phyloP scores from a whole-genome alignment of 371 early-diverging fungal genomes.

The Apophysomyces trapeziformis region DNA sequence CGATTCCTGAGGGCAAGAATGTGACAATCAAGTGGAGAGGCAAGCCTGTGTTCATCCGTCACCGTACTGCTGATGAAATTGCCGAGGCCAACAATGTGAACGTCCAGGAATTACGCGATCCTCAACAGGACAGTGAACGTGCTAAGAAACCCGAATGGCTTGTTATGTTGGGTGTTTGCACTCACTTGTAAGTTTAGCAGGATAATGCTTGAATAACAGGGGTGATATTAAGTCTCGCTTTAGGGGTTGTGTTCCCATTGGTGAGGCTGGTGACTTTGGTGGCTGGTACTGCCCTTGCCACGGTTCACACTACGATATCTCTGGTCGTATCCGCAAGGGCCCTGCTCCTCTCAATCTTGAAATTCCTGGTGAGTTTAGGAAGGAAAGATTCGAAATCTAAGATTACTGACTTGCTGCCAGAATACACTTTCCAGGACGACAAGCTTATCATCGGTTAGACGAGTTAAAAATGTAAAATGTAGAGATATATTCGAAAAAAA shows the following conservation, averaged over 20 bases:
- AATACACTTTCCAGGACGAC: slow-evolving; percentile 52
- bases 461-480: slow-evolving; percentile 10
- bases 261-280: slow-evolving; percentile 97
- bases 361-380: slow-evolving; percentile 72
- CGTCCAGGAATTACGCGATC: slow-evolving; percentile 85
- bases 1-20: slow-evolving; percentile 97
- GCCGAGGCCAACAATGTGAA: slow-evolving; percentile 88
- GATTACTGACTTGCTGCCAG: slow-evolving; percentile 23
- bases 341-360: slow-evolving; percentile 98
- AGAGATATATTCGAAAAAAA: slow-evolving; percentile 8
- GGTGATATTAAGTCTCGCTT: slow-evolving; percentile 1
- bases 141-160: slow-evolving; percentile 95
- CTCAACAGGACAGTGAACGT: slow-evolving; percentile 91
- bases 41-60: slow-evolving; percentile 98
- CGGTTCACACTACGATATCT: slow-evolving; percentile 96
- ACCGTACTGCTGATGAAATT: slow-evolving; percentile 95
- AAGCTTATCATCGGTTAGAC: slow-evolving; percentile 59
- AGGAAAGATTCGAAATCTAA: neutral
- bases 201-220: neutral
- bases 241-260: slow-evolving; percentile 97
- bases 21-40: slow-evolving; percentile 98
- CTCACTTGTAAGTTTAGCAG: slow-evolving; percentile 76
- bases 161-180: slow-evolving; percentile 98
- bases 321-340: slow-evolving; percentile 97
- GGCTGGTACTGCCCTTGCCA: slow-evolving; percentile 99